Evolutionary conservation across 2,329 filamentous ascomycete species (phyloP), one percentile per base, ranked within the genome.

Genomic region (Cercospora sp.): DNA sequence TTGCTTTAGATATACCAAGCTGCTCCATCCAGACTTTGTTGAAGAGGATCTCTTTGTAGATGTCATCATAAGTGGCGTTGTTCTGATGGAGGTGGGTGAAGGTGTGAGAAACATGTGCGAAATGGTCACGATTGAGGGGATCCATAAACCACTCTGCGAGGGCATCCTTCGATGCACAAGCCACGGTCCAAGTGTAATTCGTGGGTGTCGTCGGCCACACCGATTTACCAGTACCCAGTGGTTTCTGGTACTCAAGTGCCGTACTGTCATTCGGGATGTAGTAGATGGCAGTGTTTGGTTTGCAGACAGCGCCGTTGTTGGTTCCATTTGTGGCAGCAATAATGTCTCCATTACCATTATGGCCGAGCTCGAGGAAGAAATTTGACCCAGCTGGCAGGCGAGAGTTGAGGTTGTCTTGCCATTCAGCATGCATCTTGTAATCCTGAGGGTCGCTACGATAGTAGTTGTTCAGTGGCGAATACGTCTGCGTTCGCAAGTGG

Each of bases 341-440:
- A 2, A 67, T 67, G 30, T 63, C 64, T 45, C 64, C 64, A 16
- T 66, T 66, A 13, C 64, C 65, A 42, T 67, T 67, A 18, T 67
- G 60, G 20, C 65, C 60, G 18, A 67, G 57, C 40, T 67, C 65
- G n/a, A 63, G 36, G 33, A 58, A 63, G 51, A 63, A 63, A 12
- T 63, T 51, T 3, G 60, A 63, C 7, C 60, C 60, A 12, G 60
- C 33, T 51, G 65, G 65, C 9, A 63, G 53, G 6, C 60, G 60
- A 9, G 65, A 60, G 20, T 63, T 63, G 23, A 67, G 51, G 13
- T 26, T 28, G 10, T 42, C 33, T 30, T 63, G 65, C 65, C 65
- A 67, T n/a, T 59, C 60, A 16, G 60, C 65, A 26, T 67, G 59
- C 48, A 63, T 40, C 12, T 60, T 60, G 28, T 67, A 66, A 23